A percentile compares a stretch with the other conserved stretches of the same genome.
phyloP scores from a whole-genome alignment of 2,329 filamentous ascomycete genomes.

The Venturia carpophila region DNA sequence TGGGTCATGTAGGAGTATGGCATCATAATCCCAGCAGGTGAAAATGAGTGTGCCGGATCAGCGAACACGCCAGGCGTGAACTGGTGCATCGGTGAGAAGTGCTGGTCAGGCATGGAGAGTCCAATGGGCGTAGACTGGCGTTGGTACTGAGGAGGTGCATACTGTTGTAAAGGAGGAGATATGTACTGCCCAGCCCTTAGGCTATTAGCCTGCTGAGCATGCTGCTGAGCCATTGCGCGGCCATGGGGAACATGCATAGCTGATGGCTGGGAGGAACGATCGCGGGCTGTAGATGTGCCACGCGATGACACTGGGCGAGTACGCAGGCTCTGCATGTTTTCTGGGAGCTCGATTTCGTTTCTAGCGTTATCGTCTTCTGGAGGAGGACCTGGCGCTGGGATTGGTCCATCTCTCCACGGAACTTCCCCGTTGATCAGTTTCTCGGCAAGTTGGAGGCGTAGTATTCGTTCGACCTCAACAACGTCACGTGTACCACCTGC shows the following conservation, averaged over 20 bases:
- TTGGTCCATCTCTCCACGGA: neutral
- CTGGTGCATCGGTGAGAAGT: neutral
- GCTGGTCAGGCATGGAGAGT: neutral
- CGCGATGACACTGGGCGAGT: constrained; percentile 5
- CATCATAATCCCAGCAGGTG: neutral
- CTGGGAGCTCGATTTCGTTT: neutral
- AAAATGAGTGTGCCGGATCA: neutral
- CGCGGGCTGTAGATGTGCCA: neutral
- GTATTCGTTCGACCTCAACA: neutral
- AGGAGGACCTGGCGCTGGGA: constrained; percentile 1
- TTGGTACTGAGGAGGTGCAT: neutral
- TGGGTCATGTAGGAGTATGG: neutral
- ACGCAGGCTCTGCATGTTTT: neutral
- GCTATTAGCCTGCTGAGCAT: neutral
- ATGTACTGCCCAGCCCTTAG: neutral
- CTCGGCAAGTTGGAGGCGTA: neutral
- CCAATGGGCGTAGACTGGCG: neutral
- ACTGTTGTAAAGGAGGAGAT: neutral
- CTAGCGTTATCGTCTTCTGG: neutral
- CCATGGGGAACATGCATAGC: neutral
- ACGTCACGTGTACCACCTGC: neutral
- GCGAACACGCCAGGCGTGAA: neutral
- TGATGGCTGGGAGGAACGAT: neutral
- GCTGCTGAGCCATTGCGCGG: neutral
- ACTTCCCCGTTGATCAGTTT: neutral